Evolutionary conservation across 225 moss, liverwort and hornwort species (phyloP).

Genomic region (Physcomitrium patens): DNA sequence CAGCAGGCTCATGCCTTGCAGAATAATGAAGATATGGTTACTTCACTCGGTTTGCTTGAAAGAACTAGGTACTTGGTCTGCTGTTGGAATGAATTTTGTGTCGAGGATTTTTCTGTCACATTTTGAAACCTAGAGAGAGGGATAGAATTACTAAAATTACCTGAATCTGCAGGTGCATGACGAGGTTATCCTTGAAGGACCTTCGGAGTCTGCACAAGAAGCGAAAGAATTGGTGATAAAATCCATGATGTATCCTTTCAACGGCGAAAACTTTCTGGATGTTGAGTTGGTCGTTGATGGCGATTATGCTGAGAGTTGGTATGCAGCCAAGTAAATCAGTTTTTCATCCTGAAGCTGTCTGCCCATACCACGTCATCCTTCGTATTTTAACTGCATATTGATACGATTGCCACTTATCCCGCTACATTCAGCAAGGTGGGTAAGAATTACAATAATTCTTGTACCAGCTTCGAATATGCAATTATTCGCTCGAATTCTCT

Average conservation of each 20-base stretch:
- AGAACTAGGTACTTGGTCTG: too few species aligned
- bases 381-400: conserved; percentile 29
- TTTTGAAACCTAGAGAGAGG: not conserved
- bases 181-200: conserved; percentile 97
- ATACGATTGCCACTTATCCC: conserved; percentile 4
- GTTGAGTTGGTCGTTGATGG: conserved; percentile 94
- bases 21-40: too few species aligned
- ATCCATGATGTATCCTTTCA: conserved; percentile 86
- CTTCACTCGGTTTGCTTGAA: too few species aligned
- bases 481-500: not conserved
- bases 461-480: conserved; percentile 5
- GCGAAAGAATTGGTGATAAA: conserved; percentile 82
- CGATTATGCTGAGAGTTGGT: conserved; percentile 84
- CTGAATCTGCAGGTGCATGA: conserved; percentile 81
- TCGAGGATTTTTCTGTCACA: not conserved
- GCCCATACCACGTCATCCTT: conserved; percentile 16
- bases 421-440: conserved; percentile 25
- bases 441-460: not conserved
- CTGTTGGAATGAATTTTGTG: too few species aligned
- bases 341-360: not conserved
- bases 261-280: conserved; percentile 74
- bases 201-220: conserved; percentile 65
- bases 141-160: conserved; percentile 25
- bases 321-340: conserved; percentile 83
- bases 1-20: too few species aligned